Evolutionary conservation across 2,329 filamentous ascomycete species (phyloP), one percentile per base, ranked within the genome.

Genomic region (Monilinia aucupariae): DNA sequence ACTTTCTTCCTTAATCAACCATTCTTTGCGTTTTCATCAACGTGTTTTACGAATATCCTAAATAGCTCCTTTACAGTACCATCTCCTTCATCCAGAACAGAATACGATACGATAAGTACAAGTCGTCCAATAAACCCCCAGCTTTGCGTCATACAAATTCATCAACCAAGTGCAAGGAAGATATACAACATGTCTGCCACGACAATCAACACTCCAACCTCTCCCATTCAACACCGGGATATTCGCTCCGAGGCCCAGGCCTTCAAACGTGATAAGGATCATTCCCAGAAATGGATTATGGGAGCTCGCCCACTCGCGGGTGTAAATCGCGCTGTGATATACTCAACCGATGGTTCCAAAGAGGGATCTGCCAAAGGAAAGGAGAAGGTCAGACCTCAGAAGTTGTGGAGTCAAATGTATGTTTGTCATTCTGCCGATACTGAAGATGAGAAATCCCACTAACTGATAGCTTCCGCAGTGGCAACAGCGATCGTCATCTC

Each of bases 201-300:
- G 2, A 68, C 68, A 20, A 77, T 68, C 15, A 75, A 71, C 60
- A 47, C 39, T 32, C 61, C 67, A n/a, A 48, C 56, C 12, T 67
- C 69, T 58, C 64, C 70, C 5, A 10, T 71, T 34, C 65, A 69
- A 49, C 65, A 64, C 55, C 66, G 68, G 43, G 72, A 74, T 64
- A 69, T 74, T 61, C 71, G 73, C n/a, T 72, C 71, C 13, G 65
- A 64, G 6, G 64, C 68, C 27, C 63, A 68, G 20, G 51, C 61
- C 25, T 73, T 66, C 67, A 74, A 74, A 65, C 71, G 72, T 49
- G 70, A 72, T 51, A 73, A 70, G 50, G 70, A 74, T 54, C 67
- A 71, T 37, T 59, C 51, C 58, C 51, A 65, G 61, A 74, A 74
- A 63, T 74, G 71, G 72, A 59, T 52, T 49, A 59, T 66, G 47